phyloP scores from a whole-genome alignment of 371 early-diverging fungal genomes.

The Mucor circinelloides region DNA sequence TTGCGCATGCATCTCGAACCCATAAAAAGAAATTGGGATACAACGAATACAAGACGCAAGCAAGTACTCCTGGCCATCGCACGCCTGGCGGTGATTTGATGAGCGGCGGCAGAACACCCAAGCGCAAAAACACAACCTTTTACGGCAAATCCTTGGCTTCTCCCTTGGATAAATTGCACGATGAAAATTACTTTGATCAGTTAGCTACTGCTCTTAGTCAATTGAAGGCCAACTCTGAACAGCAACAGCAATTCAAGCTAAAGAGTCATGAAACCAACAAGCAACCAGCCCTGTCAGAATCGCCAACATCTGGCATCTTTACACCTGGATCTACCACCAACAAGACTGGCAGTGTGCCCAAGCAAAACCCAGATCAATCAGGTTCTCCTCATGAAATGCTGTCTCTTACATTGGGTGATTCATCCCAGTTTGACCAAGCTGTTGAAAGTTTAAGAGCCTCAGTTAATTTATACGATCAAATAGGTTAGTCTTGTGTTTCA shows the following conservation, averaged over 20 bases:
- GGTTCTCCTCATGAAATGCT: constrained; percentile 42
- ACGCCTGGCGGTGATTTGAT: constrained; percentile 20
- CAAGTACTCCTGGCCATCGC: constrained; percentile 49
- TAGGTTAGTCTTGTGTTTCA: constrained; percentile 31
- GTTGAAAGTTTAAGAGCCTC: constrained; percentile 62
- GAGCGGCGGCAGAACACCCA: constrained; percentile 36
- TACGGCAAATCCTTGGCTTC: constrained; percentile 33
- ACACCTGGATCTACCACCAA: constrained; percentile 9
- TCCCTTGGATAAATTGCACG: constrained; percentile 34
- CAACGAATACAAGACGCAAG: constrained; percentile 55
- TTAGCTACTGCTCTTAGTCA: constrained; percentile 25
- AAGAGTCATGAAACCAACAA: constrained; percentile 43
- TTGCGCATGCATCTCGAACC: constrained; percentile 42
- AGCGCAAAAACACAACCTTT: constrained; percentile 38
- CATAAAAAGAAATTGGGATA: constrained; percentile 47
- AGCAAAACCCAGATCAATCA: not conserved
- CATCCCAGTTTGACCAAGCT: constrained; percentile 63
- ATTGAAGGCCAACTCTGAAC: constrained; percentile 19
- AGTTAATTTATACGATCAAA: constrained; percentile 81
- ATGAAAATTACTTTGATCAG: constrained; percentile 39
- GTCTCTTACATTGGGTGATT: constrained; percentile 72
- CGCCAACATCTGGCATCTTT: not conserved
- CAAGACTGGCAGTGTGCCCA: constrained; percentile 13
- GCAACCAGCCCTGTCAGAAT: no score
- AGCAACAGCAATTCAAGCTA: constrained; percentile 42